Conservation (phyloP, 1,139 yeast species). For the Candida sp. region DNA sequence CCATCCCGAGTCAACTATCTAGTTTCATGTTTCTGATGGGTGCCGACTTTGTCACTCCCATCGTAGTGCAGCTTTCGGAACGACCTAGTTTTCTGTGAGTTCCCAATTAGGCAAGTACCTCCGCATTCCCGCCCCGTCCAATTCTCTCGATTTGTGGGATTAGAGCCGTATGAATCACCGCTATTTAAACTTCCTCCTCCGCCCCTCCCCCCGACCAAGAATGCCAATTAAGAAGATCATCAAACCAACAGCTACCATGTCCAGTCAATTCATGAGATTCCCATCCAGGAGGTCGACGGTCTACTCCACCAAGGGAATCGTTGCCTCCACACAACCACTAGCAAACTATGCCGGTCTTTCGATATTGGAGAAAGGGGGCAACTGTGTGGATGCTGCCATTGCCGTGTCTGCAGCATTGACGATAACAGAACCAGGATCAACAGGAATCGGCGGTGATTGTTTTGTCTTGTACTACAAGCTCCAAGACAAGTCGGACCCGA, state of each 20-base stretch:
- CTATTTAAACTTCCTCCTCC: neutral
- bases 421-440: conserved; percentile 75
- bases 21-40: too few relatives aligned
- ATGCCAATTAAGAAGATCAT: neutral
- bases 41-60: neutral
- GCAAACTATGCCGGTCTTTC: conserved; percentile 78
- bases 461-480: conserved; percentile 67
- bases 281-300: conserved; percentile 77
- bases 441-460: conserved; percentile 87
- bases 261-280: conserved; percentile 31
- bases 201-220: neutral
- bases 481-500: conserved; percentile 28
- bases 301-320: conserved; percentile 76
- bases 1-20: too few relatives aligned
- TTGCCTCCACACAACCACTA: conserved; percentile 75
- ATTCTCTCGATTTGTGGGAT: too few relatives aligned
- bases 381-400: conserved; percentile 81
- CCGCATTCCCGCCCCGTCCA: neutral
- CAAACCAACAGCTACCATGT: conserved; percentile 1
- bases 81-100: neutral
- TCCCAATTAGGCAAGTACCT: neutral
- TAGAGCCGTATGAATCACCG: neutral
- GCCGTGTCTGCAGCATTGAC: conserved; percentile 80
- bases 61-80: neutral
- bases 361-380: conserved; percentile 74